A percentile compares a stretch with the other conserved stretches of the same genome.
These are phyloP conservation scores for Xylaria sp. DNA, from an alignment of 2,329 filamentous ascomycete genomes.

Conservation along the genomic window DNA sequence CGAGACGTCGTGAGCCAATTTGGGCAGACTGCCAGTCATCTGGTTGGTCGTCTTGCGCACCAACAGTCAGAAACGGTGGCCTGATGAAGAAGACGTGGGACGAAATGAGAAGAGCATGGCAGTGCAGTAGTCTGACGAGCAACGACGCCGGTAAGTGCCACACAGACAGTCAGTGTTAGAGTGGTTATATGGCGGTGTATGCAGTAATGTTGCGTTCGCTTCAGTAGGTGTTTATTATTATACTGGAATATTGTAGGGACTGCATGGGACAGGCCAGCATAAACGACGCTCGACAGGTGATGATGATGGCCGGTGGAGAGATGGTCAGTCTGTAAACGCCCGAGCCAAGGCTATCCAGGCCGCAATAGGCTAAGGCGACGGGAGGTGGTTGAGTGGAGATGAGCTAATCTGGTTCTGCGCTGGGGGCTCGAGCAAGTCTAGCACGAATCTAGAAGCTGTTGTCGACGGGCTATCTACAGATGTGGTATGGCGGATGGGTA, in stretches of 20 bases:
- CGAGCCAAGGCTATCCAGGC: constrained; percentile 26
- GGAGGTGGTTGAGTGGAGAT: constrained; percentile 9
- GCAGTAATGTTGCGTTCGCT: constrained; percentile 36
- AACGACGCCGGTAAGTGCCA: constrained; percentile 11
- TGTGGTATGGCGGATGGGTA: neutral
- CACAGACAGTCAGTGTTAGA: constrained; percentile 23
- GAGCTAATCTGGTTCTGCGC: constrained; percentile 9
- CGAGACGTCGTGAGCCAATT: constrained; percentile 30
- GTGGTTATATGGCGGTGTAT: constrained; percentile 19
- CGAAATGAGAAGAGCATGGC: constrained; percentile 28
- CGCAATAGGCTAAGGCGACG: constrained; percentile 27
- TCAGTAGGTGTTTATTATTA: constrained; percentile 24
- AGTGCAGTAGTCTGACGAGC: constrained; percentile 16
- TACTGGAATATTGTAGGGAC: constrained; percentile 8
- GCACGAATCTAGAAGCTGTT: constrained; percentile 19
- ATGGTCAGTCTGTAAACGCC: constrained; percentile 12
- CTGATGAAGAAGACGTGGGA: constrained; percentile 28
- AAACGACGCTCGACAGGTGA: constrained; percentile 22
- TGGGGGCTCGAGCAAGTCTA: constrained; percentile 10
- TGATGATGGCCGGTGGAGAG: constrained; percentile 17
- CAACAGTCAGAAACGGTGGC: constrained; percentile 20
- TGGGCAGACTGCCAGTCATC: constrained; percentile 5
- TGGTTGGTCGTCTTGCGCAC: constrained; percentile 12
- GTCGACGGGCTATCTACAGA: neutral
- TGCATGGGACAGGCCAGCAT: constrained; percentile 26